Conservation (phyloP, 305 asterid species). For the Fraxinus nigra region DNA sequence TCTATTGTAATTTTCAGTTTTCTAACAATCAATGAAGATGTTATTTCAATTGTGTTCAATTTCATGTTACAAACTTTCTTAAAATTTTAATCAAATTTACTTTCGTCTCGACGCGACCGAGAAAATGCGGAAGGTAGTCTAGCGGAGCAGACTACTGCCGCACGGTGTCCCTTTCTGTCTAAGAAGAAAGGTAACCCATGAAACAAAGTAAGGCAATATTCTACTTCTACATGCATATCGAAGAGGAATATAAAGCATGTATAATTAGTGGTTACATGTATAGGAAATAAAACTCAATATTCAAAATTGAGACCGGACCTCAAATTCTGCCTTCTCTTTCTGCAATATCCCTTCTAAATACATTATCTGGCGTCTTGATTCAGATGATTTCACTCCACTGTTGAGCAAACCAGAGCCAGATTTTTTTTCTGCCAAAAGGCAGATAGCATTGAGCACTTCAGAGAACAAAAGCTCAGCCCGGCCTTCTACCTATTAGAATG, state of each 20-base stretch:
- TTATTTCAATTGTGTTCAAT: too few relatives aligned
- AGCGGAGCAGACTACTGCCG: too few relatives aligned
- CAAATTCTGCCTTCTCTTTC: conserved; percentile 82
- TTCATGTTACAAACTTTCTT: too few relatives aligned
- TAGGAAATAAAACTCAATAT: conserved; percentile 21
- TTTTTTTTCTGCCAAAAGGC: conserved; percentile 47
- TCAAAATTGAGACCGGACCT: conserved; percentile 44
- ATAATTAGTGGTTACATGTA: not conserved
- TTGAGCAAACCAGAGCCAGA: conserved; percentile 26
- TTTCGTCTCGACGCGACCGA: too few relatives aligned
- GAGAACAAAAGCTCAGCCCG: conserved; percentile 85
- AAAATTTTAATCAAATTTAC: too few relatives aligned
- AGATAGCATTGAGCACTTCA: conserved; percentile 67
- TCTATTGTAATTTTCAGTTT: too few relatives aligned
- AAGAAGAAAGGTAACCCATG: too few relatives aligned
- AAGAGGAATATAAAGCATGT: conserved; percentile 1
- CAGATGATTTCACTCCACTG: conserved; percentile 34
- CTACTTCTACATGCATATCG: conserved; percentile 14
- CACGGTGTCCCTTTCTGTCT: too few relatives aligned
- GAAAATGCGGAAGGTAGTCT: too few relatives aligned
- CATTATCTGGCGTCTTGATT: conserved; percentile 55
- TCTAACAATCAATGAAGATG: too few relatives aligned
- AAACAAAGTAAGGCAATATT: not conserved
- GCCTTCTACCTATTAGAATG: conserved; percentile 57
- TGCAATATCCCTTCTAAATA: conserved; percentile 71